These are phyloP conservation scores for Nematodospora valgi DNA, from an alignment of 805 yeast species.

Conservation along the genomic window DNA sequence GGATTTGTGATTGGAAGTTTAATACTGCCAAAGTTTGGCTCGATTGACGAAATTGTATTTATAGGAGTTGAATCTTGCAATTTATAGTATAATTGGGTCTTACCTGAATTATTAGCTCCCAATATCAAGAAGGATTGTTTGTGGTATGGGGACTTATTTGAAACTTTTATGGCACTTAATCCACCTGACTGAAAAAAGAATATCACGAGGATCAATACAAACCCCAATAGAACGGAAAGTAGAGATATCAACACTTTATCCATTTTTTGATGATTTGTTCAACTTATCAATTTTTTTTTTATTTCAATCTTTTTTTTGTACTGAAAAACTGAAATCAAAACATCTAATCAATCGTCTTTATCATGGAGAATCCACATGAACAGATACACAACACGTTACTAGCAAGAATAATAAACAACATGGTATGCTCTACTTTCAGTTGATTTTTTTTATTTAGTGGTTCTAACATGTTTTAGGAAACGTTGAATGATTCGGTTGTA, in stretches of 20 bases:
- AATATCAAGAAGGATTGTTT: conserved; percentile 59
- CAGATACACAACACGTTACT: conserved; percentile 73
- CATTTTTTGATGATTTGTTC: conserved; percentile 15
- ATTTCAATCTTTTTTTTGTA: neutral
- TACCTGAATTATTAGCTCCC: conserved; percentile 66
- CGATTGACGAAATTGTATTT: conserved; percentile 37
- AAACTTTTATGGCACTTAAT: conserved; percentile 8
- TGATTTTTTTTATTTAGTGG: neutral
- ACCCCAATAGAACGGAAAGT: conserved; percentile 24
- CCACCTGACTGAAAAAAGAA: conserved; percentile 23
- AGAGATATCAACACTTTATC: conserved; percentile 25
- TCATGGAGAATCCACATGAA: conserved; percentile 85
- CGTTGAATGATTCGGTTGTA: conserved; percentile 66
- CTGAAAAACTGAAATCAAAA: conserved; percentile 8
- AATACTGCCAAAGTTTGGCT: conserved; percentile 28
- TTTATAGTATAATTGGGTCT: conserved; percentile 52
- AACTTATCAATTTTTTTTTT: neutral
- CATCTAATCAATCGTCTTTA: neutral
- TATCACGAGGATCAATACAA: conserved; percentile 19
- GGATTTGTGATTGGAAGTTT: conserved; percentile 33
- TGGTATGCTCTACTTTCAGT: conserved; percentile 50
- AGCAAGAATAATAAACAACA: conserved; percentile 71
- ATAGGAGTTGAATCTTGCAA: conserved; percentile 16
- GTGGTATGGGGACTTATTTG: conserved; percentile 15
- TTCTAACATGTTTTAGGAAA: conserved; percentile 40